These are phyloP conservation scores for Hypoxylon trugodes DNA, from an alignment of 495 filamentous ascomycete species.

Conservation along the genomic window DNA sequence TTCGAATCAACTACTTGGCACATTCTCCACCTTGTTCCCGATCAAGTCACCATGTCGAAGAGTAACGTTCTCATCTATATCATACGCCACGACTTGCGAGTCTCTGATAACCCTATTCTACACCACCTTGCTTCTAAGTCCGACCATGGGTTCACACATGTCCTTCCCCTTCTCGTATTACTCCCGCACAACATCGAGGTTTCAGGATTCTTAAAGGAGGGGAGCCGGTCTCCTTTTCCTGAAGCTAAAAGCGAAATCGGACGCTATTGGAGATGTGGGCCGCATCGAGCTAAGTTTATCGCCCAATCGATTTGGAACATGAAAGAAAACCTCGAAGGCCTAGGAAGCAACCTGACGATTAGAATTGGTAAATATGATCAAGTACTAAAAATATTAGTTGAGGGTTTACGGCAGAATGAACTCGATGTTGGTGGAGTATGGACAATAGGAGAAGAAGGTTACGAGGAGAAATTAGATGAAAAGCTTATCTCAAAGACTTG, in stretches of 20 bases:
- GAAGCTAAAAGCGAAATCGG: conserved; percentile 65
- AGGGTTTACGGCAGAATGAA: conserved; percentile 50
- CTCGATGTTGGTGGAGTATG: conserved; percentile 67
- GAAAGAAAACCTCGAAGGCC: conserved; percentile 61
- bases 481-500: conserved; percentile 58
- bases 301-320: conserved; percentile 74
- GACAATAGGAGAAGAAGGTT: conserved; percentile 71
- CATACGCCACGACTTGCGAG: conserved; percentile 71
- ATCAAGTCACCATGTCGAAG: conserved; percentile 42
- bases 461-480: conserved; percentile 71
- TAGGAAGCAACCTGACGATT: conserved; percentile 67
- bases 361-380: conserved; percentile 67
- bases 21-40: neutral
- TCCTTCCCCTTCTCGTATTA: conserved; percentile 73
- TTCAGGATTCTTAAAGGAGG: conserved; percentile 67
- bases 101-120: conserved; percentile 73
- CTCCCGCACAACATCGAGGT: conserved; percentile 71
- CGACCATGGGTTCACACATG: conserved; percentile 66
- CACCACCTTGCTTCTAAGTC: conserved; percentile 57
- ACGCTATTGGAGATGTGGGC: conserved; percentile 72
- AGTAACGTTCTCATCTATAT: conserved; percentile 65
- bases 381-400: conserved; percentile 60
- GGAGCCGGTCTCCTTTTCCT: conserved; percentile 60
- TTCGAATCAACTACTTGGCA: neutral
- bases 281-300: conserved; percentile 71